Percentiles rank a stretch among this genome's conserved stretches.
Conservation (phyloP, 139 green algal species). For the Protoeuglena noctilucae region DNA sequence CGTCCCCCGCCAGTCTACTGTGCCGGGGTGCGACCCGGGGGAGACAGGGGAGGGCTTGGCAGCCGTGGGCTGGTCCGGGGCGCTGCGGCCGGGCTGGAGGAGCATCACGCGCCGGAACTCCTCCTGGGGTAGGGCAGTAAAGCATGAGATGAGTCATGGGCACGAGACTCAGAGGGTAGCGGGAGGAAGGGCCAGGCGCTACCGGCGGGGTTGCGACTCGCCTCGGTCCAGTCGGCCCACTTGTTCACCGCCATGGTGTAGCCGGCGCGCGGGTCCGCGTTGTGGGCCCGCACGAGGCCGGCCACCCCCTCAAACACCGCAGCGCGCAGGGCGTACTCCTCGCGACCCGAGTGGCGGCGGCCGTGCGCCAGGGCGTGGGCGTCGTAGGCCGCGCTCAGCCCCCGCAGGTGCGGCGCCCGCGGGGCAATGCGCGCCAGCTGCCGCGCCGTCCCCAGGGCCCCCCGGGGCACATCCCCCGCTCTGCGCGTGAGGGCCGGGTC, state of each 20-base stretch:
- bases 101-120: constrained; percentile 23
- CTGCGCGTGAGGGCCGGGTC: not conserved
- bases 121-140: no score
- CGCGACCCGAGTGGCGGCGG: constrained; percentile 14
- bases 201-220: no score
- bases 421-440: not conserved
- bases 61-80: not conserved
- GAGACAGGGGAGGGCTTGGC: no score
- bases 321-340: constrained; percentile 18
- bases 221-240: constrained; percentile 28
- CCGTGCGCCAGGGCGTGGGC: constrained; percentile 19
- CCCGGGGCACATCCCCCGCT: constrained; percentile 9
- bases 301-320: constrained; percentile 15
- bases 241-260: constrained; percentile 19
- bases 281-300: constrained; percentile 14
- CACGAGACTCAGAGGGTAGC: no score
- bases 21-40: no score
- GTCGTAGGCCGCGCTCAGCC: constrained; percentile 16
- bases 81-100: not conserved
- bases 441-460: constrained; percentile 12
- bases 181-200: no score
- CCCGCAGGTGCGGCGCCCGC: not conserved
- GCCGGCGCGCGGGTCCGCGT: not conserved
- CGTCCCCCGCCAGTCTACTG: constrained; percentile 29
- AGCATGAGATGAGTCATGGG: no score